Conservation (phyloP, 495 filamentous ascomycete genomes). For the Annulohypoxylon moriforme region DNA sequence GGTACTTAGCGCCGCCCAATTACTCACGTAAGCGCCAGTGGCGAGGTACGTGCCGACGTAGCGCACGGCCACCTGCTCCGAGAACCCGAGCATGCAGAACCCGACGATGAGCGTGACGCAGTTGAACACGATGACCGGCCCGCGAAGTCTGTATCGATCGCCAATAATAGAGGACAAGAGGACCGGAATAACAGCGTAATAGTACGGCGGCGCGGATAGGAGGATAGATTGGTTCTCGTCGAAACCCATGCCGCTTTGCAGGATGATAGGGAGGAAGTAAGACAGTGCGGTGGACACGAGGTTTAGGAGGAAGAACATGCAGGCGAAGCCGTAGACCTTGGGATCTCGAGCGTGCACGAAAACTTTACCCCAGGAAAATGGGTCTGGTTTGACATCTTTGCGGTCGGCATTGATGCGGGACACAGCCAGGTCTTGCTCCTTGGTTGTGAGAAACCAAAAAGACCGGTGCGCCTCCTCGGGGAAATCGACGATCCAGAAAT, state of each 20-base stretch:
- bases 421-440: conserved; percentile 67
- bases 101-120: conserved; percentile 75
- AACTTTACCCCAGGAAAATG: conserved; percentile 69
- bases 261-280: conserved; percentile 79
- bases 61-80: conserved; percentile 72
- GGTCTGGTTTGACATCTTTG: conserved; percentile 70
- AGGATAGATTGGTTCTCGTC: conserved; percentile 72
- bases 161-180: conserved; percentile 75
- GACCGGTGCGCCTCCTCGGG: conserved; percentile 72
- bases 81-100: conserved; percentile 80
- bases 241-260: conserved; percentile 78
- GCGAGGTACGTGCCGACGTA: conserved; percentile 81
- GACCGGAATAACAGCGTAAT: conserved; percentile 78
- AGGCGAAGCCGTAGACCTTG: conserved; percentile 79
- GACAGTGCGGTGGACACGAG: conserved; percentile 74
- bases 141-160: conserved; percentile 72
- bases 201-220: conserved; percentile 80
- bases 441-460: conserved; percentile 70
- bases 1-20: conserved; percentile 81
- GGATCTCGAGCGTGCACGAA: conserved; percentile 70
- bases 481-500: conserved; percentile 85
- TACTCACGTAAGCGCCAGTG: conserved; percentile 81
- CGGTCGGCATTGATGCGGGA: conserved; percentile 71
- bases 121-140: conserved; percentile 79
- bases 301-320: conserved; percentile 79